These are phyloP conservation scores for Venustampulla echinocandica DNA, from an alignment of 495 filamentous ascomycete genomes.

Conservation along the genomic window DNA sequence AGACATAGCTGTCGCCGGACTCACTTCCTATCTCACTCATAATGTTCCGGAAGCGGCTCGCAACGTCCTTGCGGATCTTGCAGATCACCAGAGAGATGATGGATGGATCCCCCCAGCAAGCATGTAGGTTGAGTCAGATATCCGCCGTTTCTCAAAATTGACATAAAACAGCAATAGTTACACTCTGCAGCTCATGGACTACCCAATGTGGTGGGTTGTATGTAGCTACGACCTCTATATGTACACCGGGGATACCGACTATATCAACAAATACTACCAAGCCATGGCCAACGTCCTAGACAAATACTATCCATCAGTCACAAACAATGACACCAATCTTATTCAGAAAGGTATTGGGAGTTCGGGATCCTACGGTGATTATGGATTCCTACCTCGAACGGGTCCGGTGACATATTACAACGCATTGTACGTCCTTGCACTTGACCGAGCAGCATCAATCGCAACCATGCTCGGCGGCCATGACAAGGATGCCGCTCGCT, in stretches of 20 bases:
- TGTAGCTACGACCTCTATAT: constrained; percentile 35
- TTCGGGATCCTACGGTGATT: constrained; percentile 36
- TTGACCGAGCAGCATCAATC: constrained; percentile 32
- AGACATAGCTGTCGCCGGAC: constrained; percentile 35
- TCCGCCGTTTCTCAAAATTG: background rate
- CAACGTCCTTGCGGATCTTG: constrained; percentile 38
- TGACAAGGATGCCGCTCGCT: constrained; percentile 26
- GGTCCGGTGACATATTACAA: constrained; percentile 40
- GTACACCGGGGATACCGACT: constrained; percentile 34
- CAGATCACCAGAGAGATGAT: constrained; percentile 35
- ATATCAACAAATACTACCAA: constrained; percentile 26
- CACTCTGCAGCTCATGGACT: constrained; percentile 36
- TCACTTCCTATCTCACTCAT: constrained; percentile 37
- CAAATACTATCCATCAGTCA: constrained; percentile 30
- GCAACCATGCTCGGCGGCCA: constrained; percentile 24
- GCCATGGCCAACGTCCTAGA: constrained; percentile 33
- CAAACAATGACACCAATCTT: constrained; percentile 26
- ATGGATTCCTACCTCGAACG: constrained; percentile 37
- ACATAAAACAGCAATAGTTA: constrained; percentile 30
- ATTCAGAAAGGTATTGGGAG: constrained; percentile 27
- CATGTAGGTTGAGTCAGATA: constrained; percentile 25
- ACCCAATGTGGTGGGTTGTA: constrained; percentile 39
- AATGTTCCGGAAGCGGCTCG: constrained; percentile 27
- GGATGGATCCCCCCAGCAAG: constrained; percentile 45
- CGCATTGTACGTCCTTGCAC: constrained; percentile 36